A percentile compares a stretch with the other conserved stretches of the same genome.
These are phyloP conservation scores for Glycine latifolia DNA, from an alignment of 306 rosid species.

Conservation along the genomic window DNA sequence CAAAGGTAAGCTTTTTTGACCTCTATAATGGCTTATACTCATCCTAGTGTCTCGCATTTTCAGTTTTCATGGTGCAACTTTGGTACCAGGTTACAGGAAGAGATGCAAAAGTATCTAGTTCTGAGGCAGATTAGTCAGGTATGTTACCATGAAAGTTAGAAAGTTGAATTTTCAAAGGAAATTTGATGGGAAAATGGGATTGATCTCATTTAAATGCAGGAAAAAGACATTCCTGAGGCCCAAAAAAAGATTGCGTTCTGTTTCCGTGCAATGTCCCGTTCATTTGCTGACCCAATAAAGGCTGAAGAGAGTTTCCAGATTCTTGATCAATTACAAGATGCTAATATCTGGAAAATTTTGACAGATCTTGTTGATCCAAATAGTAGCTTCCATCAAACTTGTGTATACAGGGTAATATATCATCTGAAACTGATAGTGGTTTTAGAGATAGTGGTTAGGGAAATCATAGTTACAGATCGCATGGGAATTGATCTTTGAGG, in stretches of 20 bases:
- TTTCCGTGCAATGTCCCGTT: conserved; percentile 91
- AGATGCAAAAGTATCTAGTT: conserved; percentile 91
- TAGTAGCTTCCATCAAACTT: conserved; percentile 77
- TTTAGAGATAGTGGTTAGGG: conserved; percentile 20
- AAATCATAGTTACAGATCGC: conserved; percentile 28
- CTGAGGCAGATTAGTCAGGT: conserved; percentile 89
- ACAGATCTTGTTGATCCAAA: conserved; percentile 83
- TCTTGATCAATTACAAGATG: conserved; percentile 91
- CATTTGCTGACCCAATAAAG: conserved; percentile 84
- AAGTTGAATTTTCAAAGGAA: conserved; percentile 39
- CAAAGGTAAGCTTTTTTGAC: conserved; percentile 71
- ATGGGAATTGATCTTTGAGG: conserved; percentile 7
- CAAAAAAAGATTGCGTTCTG: conserved; percentile 80
- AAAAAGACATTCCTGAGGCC: conserved; percentile 83
- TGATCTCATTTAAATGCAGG: conserved; percentile 73
- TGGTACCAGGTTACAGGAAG: conserved; percentile 91
- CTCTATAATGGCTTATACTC: conserved; percentile 45
- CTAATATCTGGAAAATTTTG: conserved; percentile 89
- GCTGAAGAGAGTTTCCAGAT: conserved; percentile 92
- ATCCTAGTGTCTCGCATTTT: conserved; percentile 35
- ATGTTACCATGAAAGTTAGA: conserved; percentile 49
- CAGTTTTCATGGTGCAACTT: conserved; percentile 59
- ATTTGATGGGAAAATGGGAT: conserved; percentile 45
- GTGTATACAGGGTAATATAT: conserved; percentile 64
- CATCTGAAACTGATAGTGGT: conserved; percentile 37